Evolutionary conservation across 371 early-diverging fungal genomes (phyloP), one percentile per base, ranked within the genome.

Genomic region (Mucor racemosus): DNA sequence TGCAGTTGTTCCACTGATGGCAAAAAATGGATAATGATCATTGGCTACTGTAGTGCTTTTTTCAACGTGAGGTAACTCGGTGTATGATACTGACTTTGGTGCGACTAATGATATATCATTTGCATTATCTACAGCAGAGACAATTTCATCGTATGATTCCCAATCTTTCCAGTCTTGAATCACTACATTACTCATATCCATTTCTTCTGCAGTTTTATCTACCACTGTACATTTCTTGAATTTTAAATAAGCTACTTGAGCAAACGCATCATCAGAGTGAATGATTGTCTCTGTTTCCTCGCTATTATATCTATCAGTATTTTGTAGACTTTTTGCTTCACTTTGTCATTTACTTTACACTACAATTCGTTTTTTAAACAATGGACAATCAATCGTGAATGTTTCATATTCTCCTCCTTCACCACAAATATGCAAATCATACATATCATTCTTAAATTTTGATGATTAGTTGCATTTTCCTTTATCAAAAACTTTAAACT

Each of bases 381-480:
- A 75, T 4, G 99, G 99, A 72, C 96, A 96, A 76, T 99, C 99
- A 39, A 99, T 69, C 0, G 97, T 96, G 53, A 99, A 86, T 10
- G 97, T 95, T 77, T 99, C 99, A 75, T 94, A 99, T 81, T 99
- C 99, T 21, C 99, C 99, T 50, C 99, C 99, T 81, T 99, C 99
- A 44, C 99, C 99, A 76, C 99, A 99, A 8, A 95, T 86, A 78
- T 99, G 96, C 21, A 93, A 75, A 34, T 93, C 96, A 72, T 90
- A 96, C 67, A 88, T 87, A 33, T 88, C 84, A 68, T 92, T 84
- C 92, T 88, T 55, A 15, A 35, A 9, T 17, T 26, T 33, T 7
- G 11, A 21, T 19, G 13, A 1, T 21, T 19, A 50, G n/a, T 46
- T 3, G 5, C 17, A 17, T 7, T 21, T 4, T 21, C 7, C 26